Conservation (phyloP, 805 yeast species). For the Barnettozyma wickerhamii region DNA sequence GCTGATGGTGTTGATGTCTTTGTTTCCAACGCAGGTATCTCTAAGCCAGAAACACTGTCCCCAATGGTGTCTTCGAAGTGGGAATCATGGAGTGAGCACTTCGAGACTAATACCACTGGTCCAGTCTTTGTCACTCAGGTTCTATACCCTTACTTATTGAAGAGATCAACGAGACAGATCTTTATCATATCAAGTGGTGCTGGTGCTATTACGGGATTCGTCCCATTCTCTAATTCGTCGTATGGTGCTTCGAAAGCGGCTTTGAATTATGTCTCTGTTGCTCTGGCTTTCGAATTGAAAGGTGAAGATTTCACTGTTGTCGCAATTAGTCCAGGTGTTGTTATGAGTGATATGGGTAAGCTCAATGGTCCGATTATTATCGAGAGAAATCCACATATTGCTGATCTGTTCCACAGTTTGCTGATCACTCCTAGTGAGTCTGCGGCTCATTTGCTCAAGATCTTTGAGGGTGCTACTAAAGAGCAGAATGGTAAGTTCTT, state of each 20-base stretch:
- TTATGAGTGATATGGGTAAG: conserved; percentile 33
- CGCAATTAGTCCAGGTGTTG: conserved; percentile 38
- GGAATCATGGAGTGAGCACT: neutral
- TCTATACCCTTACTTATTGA: conserved; percentile 16
- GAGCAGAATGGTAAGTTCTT: conserved; percentile 28
- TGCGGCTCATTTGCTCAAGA: conserved; percentile 17
- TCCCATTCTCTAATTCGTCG: conserved; percentile 8
- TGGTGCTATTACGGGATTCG: conserved; percentile 18
- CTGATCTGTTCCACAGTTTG: neutral
- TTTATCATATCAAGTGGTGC: conserved; percentile 21
- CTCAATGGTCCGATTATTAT: conserved; percentile 1
- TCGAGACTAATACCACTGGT: conserved; percentile 9
- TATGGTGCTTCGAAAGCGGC: conserved; percentile 34
- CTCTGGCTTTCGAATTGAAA: conserved; percentile 25
- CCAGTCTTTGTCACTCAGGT: conserved; percentile 6
- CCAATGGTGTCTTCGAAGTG: neutral
- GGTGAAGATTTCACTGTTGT: conserved; percentile 27
- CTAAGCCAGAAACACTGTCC: neutral
- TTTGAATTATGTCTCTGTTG: conserved; percentile 27
- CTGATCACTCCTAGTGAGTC: conserved; percentile 26
- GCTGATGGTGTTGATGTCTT: conserved; percentile 15
- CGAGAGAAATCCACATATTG: neutral
- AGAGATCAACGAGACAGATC: conserved; percentile 18
- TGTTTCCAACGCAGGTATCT: conserved; percentile 16
- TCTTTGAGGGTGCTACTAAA: conserved; percentile 19